Percentiles rank a stretch among this genome's conserved stretches.
Evolutionary conservation across 345 rosid species (phyloP).

Genomic region (Rhodamnia rubescens): DNA sequence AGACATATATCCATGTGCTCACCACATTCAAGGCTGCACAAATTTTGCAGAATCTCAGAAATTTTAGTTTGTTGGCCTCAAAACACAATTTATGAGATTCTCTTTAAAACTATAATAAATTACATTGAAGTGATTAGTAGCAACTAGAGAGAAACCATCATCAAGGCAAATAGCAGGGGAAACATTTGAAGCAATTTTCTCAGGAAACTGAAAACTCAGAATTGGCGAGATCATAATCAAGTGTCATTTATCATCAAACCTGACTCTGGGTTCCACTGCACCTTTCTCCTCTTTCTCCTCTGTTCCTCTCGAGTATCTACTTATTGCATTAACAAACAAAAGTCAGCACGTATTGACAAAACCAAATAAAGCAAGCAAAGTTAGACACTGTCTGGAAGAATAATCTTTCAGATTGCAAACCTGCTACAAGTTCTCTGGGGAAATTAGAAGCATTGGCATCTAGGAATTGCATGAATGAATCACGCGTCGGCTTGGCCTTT

Average conservation of each 20-base stretch:
- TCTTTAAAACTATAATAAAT: not conserved
- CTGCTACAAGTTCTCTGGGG: conserved; percentile 43
- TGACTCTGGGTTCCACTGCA: conserved; percentile 33
- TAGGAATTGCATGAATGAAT: conserved; percentile 29
- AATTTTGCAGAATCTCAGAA: not conserved
- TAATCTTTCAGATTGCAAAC: conserved; percentile 5
- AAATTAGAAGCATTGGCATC: conserved; percentile 25
- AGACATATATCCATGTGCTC: not conserved
- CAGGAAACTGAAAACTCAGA: not conserved
- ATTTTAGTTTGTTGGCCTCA: not conserved
- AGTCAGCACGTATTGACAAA: not conserved
- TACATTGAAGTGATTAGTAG: not conserved
- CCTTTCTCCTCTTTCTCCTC: conserved; percentile 19
- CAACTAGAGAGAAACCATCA: not conserved
- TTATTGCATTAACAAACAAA: not conserved
- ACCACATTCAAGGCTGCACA: not conserved
- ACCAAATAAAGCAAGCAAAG: not conserved
- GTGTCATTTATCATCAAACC: conserved; percentile 11
- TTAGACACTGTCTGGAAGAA: not conserved
- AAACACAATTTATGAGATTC: too few species aligned
- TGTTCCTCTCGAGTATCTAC: conserved; percentile 17
- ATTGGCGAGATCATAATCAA: not conserved
- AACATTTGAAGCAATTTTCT: not conserved
- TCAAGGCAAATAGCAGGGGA: not conserved
- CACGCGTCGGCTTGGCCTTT: conserved; percentile 14